Evolutionary conservation across 495 filamentous ascomycete species (phyloP), one percentile per base, ranked within the genome.

Genomic region (Neurospora africana): DNA sequence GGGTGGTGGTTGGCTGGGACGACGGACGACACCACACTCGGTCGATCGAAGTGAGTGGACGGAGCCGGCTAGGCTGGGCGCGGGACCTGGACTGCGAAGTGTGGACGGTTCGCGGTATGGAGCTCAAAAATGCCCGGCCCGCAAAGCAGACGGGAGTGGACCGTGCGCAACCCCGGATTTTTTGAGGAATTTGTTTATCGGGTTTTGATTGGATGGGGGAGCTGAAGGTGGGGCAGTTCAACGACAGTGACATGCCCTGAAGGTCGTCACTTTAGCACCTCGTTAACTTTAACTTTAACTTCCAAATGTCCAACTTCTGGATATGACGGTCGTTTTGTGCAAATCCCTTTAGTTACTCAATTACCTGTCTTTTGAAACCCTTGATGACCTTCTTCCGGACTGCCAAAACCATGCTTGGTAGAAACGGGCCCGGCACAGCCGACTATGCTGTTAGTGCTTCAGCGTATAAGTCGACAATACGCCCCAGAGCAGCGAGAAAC

Each of bases 151-250:
- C n/a, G n/a, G 8, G 36, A 36, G 27, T 61, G 53, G 53, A 27
- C 27, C 53, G 53, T 65, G 53, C 53, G 27, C 15, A 33, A 61
- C 53, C 53, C 53, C 27, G 27, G 27, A 33, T 58, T 30, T 33
- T 69, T 65, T 67, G 71, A 67, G 44, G 71, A 75, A 74, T 77
- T 73, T 78, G 75, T 72, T 73, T 17, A 2, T n/a, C 1, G 36
- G 37, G 5, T 5, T 70, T 5, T 76, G 73, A 77, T 77, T 78
- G 77, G 77, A 70, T 74, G 65, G 17, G 21, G 69, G 36, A 17
- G 6, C 9, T 39, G 17, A 33, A n/a, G 30, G 44, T 70, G 70
- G 70, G 40, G 7, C 61, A 1, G 4, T 15, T 58, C 0, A 10
- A 21, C 4, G 5, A 30, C 5, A 2, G 47, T 21, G 4, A 58